phyloP scores from a whole-genome alignment of 2,329 filamentous ascomycete genomes.

The Colletotrichum sp. region DNA sequence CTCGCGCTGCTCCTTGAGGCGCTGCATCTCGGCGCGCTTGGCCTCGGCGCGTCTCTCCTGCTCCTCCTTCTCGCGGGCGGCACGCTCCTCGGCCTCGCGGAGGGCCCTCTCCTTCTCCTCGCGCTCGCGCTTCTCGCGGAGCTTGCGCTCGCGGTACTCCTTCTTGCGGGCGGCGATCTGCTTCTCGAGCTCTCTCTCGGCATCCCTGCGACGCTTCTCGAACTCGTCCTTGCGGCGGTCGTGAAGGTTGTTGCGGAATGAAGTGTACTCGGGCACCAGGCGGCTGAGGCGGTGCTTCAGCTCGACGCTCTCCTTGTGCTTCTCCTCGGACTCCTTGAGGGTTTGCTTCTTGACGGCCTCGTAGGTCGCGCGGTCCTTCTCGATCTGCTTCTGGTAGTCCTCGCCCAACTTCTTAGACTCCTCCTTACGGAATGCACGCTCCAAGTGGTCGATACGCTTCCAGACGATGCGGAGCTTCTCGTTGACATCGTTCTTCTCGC shows the following conservation, averaged over 20 bases:
- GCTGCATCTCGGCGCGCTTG: constrained; percentile 73
- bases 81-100: constrained; percentile 85
- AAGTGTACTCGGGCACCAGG: constrained; percentile 83
- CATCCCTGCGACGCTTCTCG: constrained; percentile 89
- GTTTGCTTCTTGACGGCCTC: constrained; percentile 80
- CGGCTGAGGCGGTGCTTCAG: constrained; percentile 91
- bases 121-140: constrained; percentile 81
- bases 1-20: constrained; percentile 69
- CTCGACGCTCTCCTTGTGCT: constrained; percentile 90
- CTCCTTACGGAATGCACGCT: constrained; percentile 95
- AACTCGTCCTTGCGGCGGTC: constrained; percentile 93
- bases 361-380: constrained; percentile 79
- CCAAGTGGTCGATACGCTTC: constrained; percentile 95
- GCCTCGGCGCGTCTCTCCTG: constrained; percentile 81
- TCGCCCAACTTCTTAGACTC: constrained; percentile 88
- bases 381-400: constrained; percentile 85
- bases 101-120: constrained; percentile 83
- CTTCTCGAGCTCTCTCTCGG: constrained; percentile 90
- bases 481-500: constrained; percentile 95
- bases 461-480: constrained; percentile 90
- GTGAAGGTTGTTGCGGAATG: constrained; percentile 81
- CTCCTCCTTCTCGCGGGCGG: constrained; percentile 83
- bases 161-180: constrained; percentile 88
- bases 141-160: constrained; percentile 83
- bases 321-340: constrained; percentile 79